Evolutionary conservation across 371 early-diverging fungal genomes (phyloP), one percentile per base, ranked within the genome.

Genomic region (Mortierella sp.): DNA sequence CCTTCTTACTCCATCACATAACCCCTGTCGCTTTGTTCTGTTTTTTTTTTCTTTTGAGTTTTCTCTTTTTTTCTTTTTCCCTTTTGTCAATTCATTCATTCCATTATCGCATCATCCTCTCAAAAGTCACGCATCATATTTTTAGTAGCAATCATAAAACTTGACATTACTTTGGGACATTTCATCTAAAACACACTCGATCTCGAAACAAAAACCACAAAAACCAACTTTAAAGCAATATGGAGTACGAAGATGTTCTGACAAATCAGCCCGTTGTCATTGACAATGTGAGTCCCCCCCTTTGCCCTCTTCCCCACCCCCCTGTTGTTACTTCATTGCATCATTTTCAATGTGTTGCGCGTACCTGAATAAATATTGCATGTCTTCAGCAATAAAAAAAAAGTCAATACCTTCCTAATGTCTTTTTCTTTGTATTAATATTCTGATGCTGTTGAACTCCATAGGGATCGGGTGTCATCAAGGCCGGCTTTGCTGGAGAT

Each of bases 381-480:
- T 49, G 42, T 5, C 40, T 6, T 17, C 10, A 19, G 23, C 40
- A 37, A 61, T 31, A 15, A 23, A 31, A 57, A 22, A 8, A 34
- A 10, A 29, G 4, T 13, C 6, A 17, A 49, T 8, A n/a, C 26
- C 7, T 49, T 49, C 13, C 49, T 49, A 23, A 49, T 49, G 49
- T 3, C 26, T 59, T 29, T 49, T 45, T 19, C 15, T 29, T 57
- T 45, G 40, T n/a, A n/a, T n/a, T n/a, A n/a, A n/a, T n/a, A n/a
- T n/a, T n/a, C 40, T 37, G 8, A 5, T 45, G 45, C n/a, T 19
- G 45, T 15, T n/a, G 37, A n/a, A n/a, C n/a, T n/a, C n/a, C 97
- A 99, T 99, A 99, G 90, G 99, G 99, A 83, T 99, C 99, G 87
- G 99, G 99, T 87, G 98, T 99, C 97, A 99, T 99, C 92, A 99